Evolutionary conservation across 345 rosid species (phyloP), one percentile per base, ranked within the genome.

Genomic region (Hibiscus tridactylites): DNA sequence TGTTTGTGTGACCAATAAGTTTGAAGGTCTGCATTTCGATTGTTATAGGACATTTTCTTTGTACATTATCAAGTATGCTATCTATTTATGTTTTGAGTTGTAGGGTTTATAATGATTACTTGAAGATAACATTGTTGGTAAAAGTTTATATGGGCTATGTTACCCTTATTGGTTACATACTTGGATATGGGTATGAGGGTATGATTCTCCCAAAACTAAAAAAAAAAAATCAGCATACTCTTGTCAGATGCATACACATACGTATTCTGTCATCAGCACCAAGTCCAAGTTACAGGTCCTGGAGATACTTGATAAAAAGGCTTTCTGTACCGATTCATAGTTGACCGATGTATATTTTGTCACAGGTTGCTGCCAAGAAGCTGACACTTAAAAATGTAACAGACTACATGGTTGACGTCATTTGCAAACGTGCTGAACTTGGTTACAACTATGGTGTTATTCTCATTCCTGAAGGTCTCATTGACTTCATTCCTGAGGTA

Each of bases 401-500:
- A 2, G 97, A 89, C 74, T 82, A 92, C 81, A 90, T 95, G 10
- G 97, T 90, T 49, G 91, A 90, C 78, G 79, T 92, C 37, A 78
- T 95, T 73, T 88, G 87, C 76, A 95, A 87, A 76, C 94, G 98
- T 24, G 82, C 88, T n/a, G 84, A 79, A 61, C 80, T 79, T 73
- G 94, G 92, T 62, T 92, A 88, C 77, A 92, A 95, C 77, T 92
- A 95, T 21, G 99, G 99, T 68, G 99, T 92, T 74, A 78, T 92
- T 66, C 98, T 95, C 73, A 81, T 95, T 79, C 99, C 98, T 16
- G 99, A 95, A 89, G 99, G 99, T 79, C 86, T 95, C 50, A 95
- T 95, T 76, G 99, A 95, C 77, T 95, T 95, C 83, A 92, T 95
- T 78, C 99, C 99, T n/a, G 97, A 95, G 99, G 98, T 90, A 81